Evolutionary conservation across 2,329 filamentous ascomycete species (phyloP), one percentile per base, ranked within the genome.

Genomic region (Aaosphaeria pasadenensis): DNA sequence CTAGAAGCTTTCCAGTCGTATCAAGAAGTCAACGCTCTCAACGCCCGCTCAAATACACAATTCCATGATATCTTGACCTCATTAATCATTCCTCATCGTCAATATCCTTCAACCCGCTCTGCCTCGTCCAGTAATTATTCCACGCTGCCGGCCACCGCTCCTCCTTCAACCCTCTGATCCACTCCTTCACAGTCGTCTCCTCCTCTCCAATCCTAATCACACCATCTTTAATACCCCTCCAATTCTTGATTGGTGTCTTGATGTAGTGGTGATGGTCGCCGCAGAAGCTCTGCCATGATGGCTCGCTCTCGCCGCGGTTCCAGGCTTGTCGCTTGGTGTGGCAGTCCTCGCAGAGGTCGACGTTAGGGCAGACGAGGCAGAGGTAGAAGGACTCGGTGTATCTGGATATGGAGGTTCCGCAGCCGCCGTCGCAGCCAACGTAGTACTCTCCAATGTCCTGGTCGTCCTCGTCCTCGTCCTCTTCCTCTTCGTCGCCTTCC

Each of bases 111-210:
- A 55, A 39, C 5, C 51, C 49, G 29, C 48, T 50, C 33, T 55
- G 48, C 32, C 33, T 49, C 9, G 40, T 43, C 59, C 56, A 62
- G 38, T 49, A 60, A 9, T 7, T 39, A 30, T 54, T 49, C 58
- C 58, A 63, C 29, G 56, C 59, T 24, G 50, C 45, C 11, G 32
- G 41, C 60, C 56, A 63, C 32, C 47, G 50, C 24, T 52, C 48
- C 33, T 45, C 39, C 35, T 44, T 35, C 41, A 50, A 29, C 35
- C 32, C 6, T 30, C 6, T 39, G 31, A 50, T 38, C 44, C 48
- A 47, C 13, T 50, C 39, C 36, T 42, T 47, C 28, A 44, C 42
- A 44, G n/a, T 17, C 11, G 44, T 39, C 42, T 46, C 42, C 46
- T 45, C 40, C 4, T 43, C 42, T 13, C 41, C 46, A 30, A 44